These are phyloP conservation scores for Agaricales sp. DNA, from an alignment of 1,284 basidiomycete genomes.

Conservation along the genomic window DNA sequence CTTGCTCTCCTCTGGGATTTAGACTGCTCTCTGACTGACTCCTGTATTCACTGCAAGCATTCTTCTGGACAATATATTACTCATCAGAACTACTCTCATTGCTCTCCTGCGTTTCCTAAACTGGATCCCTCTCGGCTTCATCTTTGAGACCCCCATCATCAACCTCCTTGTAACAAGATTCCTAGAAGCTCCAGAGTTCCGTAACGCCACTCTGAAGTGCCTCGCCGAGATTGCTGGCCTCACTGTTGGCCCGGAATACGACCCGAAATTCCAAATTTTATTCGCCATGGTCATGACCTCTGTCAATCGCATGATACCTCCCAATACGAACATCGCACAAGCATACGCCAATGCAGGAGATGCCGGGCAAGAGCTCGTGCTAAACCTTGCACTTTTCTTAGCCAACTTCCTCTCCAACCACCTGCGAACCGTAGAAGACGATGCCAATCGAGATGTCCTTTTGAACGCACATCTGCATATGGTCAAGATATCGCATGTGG, in stretches of 20 bases:
- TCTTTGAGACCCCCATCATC: too few species aligned
- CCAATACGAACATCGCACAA: constrained; percentile 88
- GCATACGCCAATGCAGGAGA: constrained; percentile 90
- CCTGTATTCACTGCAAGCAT: too few species aligned
- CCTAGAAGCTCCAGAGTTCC: constrained; percentile 94
- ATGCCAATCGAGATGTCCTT: constrained; percentile 85
- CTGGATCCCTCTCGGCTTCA: too few species aligned
- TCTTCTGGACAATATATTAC: too few species aligned
- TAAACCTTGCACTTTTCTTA: constrained; percentile 95
- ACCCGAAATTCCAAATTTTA: constrained; percentile 94
- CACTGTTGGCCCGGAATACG: constrained; percentile 96
- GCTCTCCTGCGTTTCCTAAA: too few species aligned
- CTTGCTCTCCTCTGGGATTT: too few species aligned
- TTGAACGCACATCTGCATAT: constrained; percentile 97
- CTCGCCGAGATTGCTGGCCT: constrained; percentile 94
- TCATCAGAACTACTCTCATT: too few species aligned
- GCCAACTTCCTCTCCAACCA: constrained; percentile 93
- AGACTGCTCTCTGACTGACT: too few species aligned
- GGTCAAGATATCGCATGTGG: constrained; percentile 97
- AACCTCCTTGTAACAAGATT: too few species aligned
- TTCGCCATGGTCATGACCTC: constrained; percentile 99
- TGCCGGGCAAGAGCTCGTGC: constrained; percentile 92
- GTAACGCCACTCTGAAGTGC: constrained; percentile 96
- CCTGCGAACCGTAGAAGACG: constrained; percentile 86
- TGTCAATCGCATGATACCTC: constrained; percentile 95